Base-by-base conservation (phyloP, 176 grass and related monocot species). In the Guadua angustifolia region DNA sequence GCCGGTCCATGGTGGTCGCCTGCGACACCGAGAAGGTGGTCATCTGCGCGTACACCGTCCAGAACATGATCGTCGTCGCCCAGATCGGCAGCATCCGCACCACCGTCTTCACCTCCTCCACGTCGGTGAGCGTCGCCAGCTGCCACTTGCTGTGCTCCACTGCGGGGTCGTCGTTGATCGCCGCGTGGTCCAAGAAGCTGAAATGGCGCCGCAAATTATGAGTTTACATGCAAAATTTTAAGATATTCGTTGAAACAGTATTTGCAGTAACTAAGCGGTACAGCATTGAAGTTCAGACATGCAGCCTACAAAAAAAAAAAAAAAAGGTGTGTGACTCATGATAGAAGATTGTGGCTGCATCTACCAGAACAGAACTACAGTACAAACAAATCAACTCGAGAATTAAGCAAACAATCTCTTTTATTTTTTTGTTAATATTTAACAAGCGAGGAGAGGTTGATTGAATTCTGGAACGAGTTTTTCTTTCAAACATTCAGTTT, bases 21-120 rank as follows among this genome's bases (percentile, higher is more conserved):
- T 99, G 96, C 1, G 91, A 86, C 8, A 99, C 96, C 5, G 96
- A 99, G 88, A 99, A 99, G 51, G 96, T 99, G 51, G 91, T 99
- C 93, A 99, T 99, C 73, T 99, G 96, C 1, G 93, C 96, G 78
- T 95, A 95, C n/a, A 95, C 91, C 3, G 89, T 90, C 96, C 96
- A 99, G 88, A 99, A 99, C 86, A 95, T 94, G 87, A 99, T 95
- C 2, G 93, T 99, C 12, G 91, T 95, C 6, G 96, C 93, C 93
- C 93, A 99, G 56, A 94, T 99, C 0, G 93, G 96, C 4, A 99
- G 82, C 96, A 99, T 99, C 42, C 86, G 72, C 53, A 64, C 61
- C 68, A 99, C 86, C 57, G 80, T 85, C 71, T 99, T 99, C 66
- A 99, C 96, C 71, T 99, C 96, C 77, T 99, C 93, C 3, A 99